Evolutionary conservation across 768 basidiomycete genomes (phyloP), one percentile per base, ranked within the genome.

Genomic region (Hypholoma fasciculare): DNA sequence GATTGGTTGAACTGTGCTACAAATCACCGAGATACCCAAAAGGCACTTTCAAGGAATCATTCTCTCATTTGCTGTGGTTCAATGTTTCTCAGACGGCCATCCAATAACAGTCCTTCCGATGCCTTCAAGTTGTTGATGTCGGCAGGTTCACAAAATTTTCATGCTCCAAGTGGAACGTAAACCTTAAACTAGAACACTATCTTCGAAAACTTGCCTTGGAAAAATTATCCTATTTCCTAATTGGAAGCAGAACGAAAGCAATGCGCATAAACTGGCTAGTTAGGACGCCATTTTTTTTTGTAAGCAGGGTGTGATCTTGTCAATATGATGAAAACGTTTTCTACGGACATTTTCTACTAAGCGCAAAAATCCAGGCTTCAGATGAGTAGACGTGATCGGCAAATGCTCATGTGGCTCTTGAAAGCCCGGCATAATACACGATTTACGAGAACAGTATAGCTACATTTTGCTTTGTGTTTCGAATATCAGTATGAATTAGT

Each of bases 261-360:
- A 3, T 77, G 77, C 0, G 69, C 69, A 12, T 30, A 30, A 4
- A 82, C 67, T 0, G 63, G 69, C 40, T 65, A 66, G 13, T 78
- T 66, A 38, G 74, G 72, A 7, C 55, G 37, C n/a, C 77, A 70
- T 19, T 80, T 69, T 6, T 62, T 53, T 0, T 56, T 39, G 36
- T 73, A 65, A 9, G 72, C 72, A 2, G 69, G 60, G 49, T 74
- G 65, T 11, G 71, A 64, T 13, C 56, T 52, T 0, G 78, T 72
- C 26, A 78, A 62, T 37, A 76, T 71, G 42, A 76, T 76, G 19
- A 81, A 65, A 9, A 75, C 65, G 65, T 82, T 80, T 23, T 78
- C 81, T 30, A 81, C 73, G 1, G 79, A 78, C 79, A 81, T 81
- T 38, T 68, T 62, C 62, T 77, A 82, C 80, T 80, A 74, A 82